phyloP scores from a whole-genome alignment of 768 basidiomycete species.

The Boletus rubescentipes region DNA sequence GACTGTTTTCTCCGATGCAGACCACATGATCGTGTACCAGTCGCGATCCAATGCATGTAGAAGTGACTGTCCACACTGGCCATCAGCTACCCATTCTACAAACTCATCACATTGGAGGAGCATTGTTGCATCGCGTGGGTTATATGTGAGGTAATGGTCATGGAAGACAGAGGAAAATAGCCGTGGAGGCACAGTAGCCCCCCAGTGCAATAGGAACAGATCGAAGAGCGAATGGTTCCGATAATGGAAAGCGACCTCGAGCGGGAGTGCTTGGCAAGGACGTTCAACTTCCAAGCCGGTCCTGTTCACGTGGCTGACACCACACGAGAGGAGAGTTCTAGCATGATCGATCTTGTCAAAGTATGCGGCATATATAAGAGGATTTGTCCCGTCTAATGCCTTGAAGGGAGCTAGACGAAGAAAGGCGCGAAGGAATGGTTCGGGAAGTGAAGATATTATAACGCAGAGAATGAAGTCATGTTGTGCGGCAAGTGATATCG shows the following conservation, averaged over 20 bases:
- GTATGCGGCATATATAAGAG: no score
- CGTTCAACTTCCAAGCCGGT: background rate
- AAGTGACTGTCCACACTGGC: background rate
- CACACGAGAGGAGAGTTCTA: background rate
- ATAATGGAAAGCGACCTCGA: background rate
- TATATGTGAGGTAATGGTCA: background rate
- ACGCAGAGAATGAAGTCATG: background rate
- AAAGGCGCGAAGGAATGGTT: background rate
- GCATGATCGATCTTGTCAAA: constrained; percentile 5
- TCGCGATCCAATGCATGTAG: background rate
- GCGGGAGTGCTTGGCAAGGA: background rate
- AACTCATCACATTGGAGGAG: background rate
- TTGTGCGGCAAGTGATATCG: background rate
- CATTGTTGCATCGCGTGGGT: background rate
- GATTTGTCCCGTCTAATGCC: constrained; percentile 1
- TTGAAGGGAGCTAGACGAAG: background rate
- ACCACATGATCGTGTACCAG: background rate
- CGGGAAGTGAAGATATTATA: background rate
- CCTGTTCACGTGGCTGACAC: background rate
- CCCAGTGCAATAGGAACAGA: background rate
- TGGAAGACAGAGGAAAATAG: background rate
- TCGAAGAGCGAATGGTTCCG: background rate
- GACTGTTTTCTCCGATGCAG: background rate
- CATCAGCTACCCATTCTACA: background rate
- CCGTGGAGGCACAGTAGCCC: background rate